Base-by-base conservation (phyloP, 1,284 basidiomycete species). In the Grifola frondosa region DNA sequence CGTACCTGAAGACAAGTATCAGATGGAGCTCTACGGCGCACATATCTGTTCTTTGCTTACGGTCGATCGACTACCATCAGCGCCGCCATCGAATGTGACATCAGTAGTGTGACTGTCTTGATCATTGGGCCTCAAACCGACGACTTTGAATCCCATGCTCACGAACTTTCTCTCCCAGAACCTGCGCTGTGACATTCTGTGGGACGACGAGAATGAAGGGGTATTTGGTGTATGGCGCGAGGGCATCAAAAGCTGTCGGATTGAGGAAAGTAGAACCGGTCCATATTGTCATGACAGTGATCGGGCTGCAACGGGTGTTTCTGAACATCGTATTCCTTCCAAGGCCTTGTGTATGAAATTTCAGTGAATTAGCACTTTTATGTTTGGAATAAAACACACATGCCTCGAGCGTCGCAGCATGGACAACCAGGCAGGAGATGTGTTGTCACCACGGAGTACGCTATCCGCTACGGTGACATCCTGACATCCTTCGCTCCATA, bases 41-140 rank as follows among this genome's bases (percentile, higher is more conserved):
- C 24, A 20, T 31, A 23, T 15, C 16, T 45, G 29, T 36, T n/a
- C n/a, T n/a, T n/a, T n/a, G 49, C 76, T 49, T 54, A 77, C 80
- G 13, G 62, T 58, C 3, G 80, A 82, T 39, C 60, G 67, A 13
- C 73, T 63, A n/a, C 80, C 80, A 56, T 82, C 78, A 10, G 80
- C 78, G 29, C 75, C 78, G 25, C 70, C 68, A 21, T 80, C 76
- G 46, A 83, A 80, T 0, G 53, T 42, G 5, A 77, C 77, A 20
- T 74, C 64, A 2, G 73, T 60, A 7, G 52, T 16, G 17, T 40
- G 37, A 22, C n/a, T 34, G 42, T 34, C 52, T 12, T 48, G 43
- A 5, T 42, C 23, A 43, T 46, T 57, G 10, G 47, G 41, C 32
- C 51, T 53, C 35, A 68, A 42, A 30, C 46, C 46, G 10, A 59